A percentile compares a stretch with the other conserved stretches of the same genome.
Conservation (phyloP, 176 grass and related monocot species). For the Raddia distichophylla region DNA sequence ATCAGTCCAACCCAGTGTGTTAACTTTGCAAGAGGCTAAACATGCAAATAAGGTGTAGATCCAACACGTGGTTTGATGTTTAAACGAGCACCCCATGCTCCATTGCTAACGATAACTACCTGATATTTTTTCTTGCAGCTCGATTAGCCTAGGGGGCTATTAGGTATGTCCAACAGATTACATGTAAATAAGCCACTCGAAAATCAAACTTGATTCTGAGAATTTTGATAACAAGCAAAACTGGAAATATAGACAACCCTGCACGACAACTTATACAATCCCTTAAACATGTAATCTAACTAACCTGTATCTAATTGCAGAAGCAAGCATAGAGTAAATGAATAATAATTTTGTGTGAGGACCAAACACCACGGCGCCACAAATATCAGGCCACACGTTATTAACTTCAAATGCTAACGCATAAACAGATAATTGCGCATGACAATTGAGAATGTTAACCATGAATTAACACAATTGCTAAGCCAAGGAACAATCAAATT, state of each 20-base stretch:
- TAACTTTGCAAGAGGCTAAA: conserved; percentile 9
- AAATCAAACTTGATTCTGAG: conserved; percentile 8
- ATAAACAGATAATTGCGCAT: neutral
- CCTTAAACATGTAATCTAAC: neutral
- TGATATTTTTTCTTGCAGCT: neutral
- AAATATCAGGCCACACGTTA: neutral
- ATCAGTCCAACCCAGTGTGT: neutral
- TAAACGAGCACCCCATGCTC: neutral
- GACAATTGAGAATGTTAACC: neutral
- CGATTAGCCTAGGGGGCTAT: neutral
- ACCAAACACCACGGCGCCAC: neutral
- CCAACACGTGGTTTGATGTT: conserved; percentile 13
- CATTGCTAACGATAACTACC: neutral
- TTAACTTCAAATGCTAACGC: neutral
- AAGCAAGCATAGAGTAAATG: neutral
- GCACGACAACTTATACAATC: neutral
- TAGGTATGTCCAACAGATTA: neutral
- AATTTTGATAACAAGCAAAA: neutral
- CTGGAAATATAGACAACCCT: neutral
- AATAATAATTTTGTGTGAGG: neutral
- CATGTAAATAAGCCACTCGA: neutral
- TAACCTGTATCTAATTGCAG: neutral
- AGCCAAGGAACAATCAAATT: neutral
- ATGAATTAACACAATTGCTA: conserved; percentile 11
- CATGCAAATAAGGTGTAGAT: neutral